phyloP scores from a whole-genome alignment of 2,329 filamentous ascomycete species.

The Epichloe gansuensis region DNA sequence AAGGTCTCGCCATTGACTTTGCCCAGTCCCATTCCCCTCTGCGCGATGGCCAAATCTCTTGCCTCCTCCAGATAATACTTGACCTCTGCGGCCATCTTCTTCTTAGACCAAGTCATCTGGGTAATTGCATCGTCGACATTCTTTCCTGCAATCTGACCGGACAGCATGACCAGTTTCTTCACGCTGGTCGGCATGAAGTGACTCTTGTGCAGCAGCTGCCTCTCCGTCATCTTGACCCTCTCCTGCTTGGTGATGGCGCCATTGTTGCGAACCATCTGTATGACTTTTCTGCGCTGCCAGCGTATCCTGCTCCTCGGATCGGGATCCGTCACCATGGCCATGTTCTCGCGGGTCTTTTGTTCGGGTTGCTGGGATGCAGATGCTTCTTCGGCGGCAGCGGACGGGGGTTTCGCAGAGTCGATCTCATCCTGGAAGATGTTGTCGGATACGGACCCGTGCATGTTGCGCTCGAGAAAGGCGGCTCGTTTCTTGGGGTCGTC shows the following conservation, averaged over 20 bases:
- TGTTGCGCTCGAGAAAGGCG: constrained; percentile 26
- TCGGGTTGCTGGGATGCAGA: constrained; percentile 17
- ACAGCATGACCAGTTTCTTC: constrained; percentile 82
- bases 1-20: constrained; percentile 27
- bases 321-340: constrained; percentile 59
- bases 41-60: constrained; percentile 65
- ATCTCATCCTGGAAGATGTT: constrained; percentile 52
- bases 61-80: constrained; percentile 68
- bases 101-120: constrained; percentile 93
- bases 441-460: constrained; percentile 33
- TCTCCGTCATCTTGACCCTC: constrained; percentile 52
- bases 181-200: constrained; percentile 67
- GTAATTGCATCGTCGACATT: constrained; percentile 84
- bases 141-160: constrained; percentile 84
- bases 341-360: constrained; percentile 32
- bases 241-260: constrained; percentile 42
- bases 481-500: constrained; percentile 30
- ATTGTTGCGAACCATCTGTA: constrained; percentile 56
- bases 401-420: constrained; percentile 22
- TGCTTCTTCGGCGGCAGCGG: constrained; percentile 6
- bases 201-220: constrained; percentile 44
- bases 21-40: constrained; percentile 71
- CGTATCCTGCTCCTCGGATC: constrained; percentile 55
- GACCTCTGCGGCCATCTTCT: constrained; percentile 77
- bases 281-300: constrained; percentile 77